Conservation (phyloP, 495 filamentous ascomycete genomes). For the Xylaria sp. region DNA sequence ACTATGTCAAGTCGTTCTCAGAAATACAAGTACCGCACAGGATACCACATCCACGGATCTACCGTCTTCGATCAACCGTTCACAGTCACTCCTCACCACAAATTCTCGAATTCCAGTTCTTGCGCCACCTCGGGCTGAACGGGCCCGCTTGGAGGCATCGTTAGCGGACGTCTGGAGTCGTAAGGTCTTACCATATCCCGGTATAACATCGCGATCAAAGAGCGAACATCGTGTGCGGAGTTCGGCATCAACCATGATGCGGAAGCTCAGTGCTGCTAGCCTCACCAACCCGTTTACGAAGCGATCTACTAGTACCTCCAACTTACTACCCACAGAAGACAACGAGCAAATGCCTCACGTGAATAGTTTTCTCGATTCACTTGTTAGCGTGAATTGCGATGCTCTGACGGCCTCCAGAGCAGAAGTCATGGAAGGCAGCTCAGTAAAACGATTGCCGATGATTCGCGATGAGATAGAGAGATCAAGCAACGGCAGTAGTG, state of each 20-base stretch:
- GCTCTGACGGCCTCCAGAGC: slow-evolving; percentile 19
- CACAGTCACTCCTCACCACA: slow-evolving; percentile 72
- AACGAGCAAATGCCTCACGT: slow-evolving; percentile 33
- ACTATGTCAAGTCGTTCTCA: slow-evolving; percentile 81
- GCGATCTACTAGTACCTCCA: slow-evolving; percentile 52
- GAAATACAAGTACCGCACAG: slow-evolving; percentile 80
- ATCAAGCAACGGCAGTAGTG: slow-evolving; percentile 26
- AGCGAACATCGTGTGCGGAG: slow-evolving; percentile 71
- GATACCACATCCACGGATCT: slow-evolving; percentile 48
- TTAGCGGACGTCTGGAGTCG: slow-evolving; percentile 85
- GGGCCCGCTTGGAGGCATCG: slow-evolving; percentile 76
- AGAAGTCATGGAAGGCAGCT: slow-evolving; percentile 31
- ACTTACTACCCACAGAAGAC: slow-evolving; percentile 27
- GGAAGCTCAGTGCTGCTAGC: slow-evolving; percentile 79
- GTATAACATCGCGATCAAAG: slow-evolving; percentile 70
- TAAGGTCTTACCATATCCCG: slow-evolving; percentile 84
- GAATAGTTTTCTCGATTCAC: slow-evolving; percentile 33
- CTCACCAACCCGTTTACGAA: slow-evolving; percentile 69
- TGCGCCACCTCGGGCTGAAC: slow-evolving; percentile 73
- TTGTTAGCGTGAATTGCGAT: slow-evolving; percentile 34
- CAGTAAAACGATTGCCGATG: slow-evolving; percentile 39
- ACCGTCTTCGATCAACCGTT: slow-evolving; percentile 65
- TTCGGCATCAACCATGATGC: slow-evolving; percentile 79
- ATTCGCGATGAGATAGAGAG: slow-evolving; percentile 50
- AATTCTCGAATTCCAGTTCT: slow-evolving; percentile 66